Base-by-base conservation (phyloP, 2,329 filamentous ascomycete species). In the Tolypocladium pustulatum region DNA sequence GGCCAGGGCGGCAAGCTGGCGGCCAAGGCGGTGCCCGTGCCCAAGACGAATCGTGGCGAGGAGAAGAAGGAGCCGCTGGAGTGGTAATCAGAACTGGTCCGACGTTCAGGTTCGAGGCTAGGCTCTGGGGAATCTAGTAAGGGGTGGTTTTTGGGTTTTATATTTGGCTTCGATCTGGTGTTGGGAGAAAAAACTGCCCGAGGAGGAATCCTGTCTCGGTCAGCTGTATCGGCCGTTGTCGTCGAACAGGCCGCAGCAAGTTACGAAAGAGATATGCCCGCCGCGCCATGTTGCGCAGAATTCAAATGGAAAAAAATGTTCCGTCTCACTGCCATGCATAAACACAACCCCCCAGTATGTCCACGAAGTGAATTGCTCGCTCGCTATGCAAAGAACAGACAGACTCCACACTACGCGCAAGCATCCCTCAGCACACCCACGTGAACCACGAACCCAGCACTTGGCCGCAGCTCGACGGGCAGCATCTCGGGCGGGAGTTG, bases 11-110 rank as follows among this genome's bases (percentile, higher is more conserved):
- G 82, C 40, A 79, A 77, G 69, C 70, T 86, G 64, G 77, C 79
- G 12, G 81, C 76, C 38, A 84, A 85, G 75, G 77, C 84, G 25
- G 79, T 80, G 13, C 85, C 90, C 6, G 86, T 96, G 46, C 90
- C 92, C 43, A 93, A 86, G 78, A 96, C 92, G 62, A 97, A 96
- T 76, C 79, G 90, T 20, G 92, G 92, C 1, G 88, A 95, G 73
- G 84, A 86, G 67, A 85, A 91, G 72, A 87, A 81, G 64, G 91
- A 96, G 75, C 92, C 92, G 54, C 78, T 96, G 65, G 91, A 96
- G 69, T 97, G 92, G 91, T 96, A 81, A 38, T 38, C 3, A 38
- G 9, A 13, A 9, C 5, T 9, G 32, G 32, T 4, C 9, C 32
- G 32, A 34, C 5, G 32, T 4, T 34, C 32, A 34, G 32, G n/a